Percentiles rank a stretch among this genome's conserved stretches.
phyloP scores from a whole-genome alignment of 177 flowering plant species.

The Vitis hybrid region DNA sequence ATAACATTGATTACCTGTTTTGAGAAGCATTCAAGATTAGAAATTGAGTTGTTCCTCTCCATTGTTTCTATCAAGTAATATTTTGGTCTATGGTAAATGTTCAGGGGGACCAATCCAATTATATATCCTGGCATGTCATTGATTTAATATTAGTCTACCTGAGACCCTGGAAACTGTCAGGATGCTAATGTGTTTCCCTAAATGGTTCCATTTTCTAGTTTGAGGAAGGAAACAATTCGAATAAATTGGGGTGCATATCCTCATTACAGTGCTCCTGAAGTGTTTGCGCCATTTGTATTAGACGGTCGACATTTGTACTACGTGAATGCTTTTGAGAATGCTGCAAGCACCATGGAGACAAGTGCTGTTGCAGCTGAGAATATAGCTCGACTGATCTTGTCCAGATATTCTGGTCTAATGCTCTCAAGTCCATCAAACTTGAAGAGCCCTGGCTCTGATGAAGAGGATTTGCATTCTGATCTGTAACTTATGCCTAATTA shows the following conservation, averaged over 20 bases:
- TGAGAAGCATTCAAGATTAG: no score
- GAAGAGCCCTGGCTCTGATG: conserved; percentile 20
- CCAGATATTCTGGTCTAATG: conserved; percentile 40
- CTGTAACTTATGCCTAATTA: conserved; percentile 22
- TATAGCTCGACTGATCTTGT: conserved; percentile 81
- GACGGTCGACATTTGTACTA: conserved; percentile 83
- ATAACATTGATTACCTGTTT: no score
- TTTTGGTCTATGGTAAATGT: no score
- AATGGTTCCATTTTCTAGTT: conserved; percentile 28
- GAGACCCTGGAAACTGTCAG: not conserved
- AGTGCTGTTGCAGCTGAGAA: conserved; percentile 93
- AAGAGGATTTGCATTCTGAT: conserved; percentile 42
- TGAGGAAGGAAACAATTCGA: conserved; percentile 58
- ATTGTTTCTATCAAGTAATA: no score
- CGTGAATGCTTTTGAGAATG: conserved; percentile 91
- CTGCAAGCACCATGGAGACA: conserved; percentile 97
- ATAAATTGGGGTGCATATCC: conserved; percentile 97
- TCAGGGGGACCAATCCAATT: no score
- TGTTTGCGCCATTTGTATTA: conserved; percentile 79
- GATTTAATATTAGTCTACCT: no score
- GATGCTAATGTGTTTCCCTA: not conserved
- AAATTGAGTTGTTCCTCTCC: no score
- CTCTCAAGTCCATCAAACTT: conserved; percentile 18
- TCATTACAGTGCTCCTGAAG: conserved; percentile 78
- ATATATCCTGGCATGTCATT: no score